Conservation (phyloP, 2,329 filamentous ascomycete genomes). For the Mycosphaerella sp. region DNA sequence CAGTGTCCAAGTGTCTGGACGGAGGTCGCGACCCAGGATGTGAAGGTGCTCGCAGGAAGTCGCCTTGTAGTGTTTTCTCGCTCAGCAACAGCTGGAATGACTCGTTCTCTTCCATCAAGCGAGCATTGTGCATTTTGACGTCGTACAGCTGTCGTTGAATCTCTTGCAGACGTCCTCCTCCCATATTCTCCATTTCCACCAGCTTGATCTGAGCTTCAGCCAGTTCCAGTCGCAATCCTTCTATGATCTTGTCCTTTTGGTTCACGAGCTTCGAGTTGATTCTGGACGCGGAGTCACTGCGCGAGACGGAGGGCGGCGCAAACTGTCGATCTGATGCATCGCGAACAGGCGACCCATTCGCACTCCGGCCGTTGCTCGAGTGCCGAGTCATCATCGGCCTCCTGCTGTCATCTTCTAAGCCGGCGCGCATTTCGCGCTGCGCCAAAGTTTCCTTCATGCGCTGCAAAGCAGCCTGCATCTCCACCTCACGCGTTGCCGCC, state of each 20-base stretch:
- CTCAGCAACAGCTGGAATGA: constrained; percentile 92
- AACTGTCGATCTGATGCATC: constrained; percentile 58
- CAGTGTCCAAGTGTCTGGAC: constrained; percentile 31
- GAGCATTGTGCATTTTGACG: constrained; percentile 88
- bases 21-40: constrained; percentile 50
- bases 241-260: constrained; percentile 95
- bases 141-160: constrained; percentile 88
- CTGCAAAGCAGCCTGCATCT: constrained; percentile 85
- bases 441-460: constrained; percentile 83
- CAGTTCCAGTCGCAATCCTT: constrained; percentile 82
- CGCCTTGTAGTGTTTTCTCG: constrained; percentile 91
- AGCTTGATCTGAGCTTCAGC: constrained; percentile 94
- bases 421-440: constrained; percentile 57
- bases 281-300: constrained; percentile 66
- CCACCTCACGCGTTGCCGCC: constrained; percentile 73
- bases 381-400: constrained; percentile 42
- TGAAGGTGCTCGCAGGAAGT: constrained; percentile 44
- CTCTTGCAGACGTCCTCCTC: constrained; percentile 78
- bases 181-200: constrained; percentile 87
- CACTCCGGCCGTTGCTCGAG: constrained; percentile 25
- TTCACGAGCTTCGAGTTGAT: constrained; percentile 76
- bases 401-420: constrained; percentile 46
- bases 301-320: constrained; percentile 71
- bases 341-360: constrained; percentile 53
- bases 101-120: constrained; percentile 97